Evolutionary conservation across 441 rosid species (phyloP).

Genomic region (Syzygium syzygioides): DNA sequence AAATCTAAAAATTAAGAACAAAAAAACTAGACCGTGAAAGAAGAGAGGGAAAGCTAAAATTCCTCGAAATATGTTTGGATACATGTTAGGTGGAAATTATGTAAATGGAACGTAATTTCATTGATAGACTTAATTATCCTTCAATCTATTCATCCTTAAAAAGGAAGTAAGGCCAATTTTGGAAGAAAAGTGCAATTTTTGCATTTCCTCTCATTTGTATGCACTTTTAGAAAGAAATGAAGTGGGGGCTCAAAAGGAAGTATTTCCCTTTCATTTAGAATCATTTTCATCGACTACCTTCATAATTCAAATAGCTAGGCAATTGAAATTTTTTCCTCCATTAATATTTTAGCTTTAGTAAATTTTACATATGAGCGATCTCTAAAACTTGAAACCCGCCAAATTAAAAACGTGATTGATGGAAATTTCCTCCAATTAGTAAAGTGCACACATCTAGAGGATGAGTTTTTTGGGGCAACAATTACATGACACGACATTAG

Average conservation of each 20-base stretch:
- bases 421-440: neutral
- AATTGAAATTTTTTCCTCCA: neutral
- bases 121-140: neutral
- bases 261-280: no score
- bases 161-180: neutral
- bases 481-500: no score
- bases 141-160: neutral
- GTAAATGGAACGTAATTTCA: neutral
- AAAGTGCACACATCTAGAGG: no score
- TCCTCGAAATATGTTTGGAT: neutral
- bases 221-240: neutral
- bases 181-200: neutral
- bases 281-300: neutral
- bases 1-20: neutral
- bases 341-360: no score
- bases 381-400: neutral
- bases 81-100: fast-evolving
- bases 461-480: no score
- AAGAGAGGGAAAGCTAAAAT: neutral
- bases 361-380: neutral
- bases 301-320: neutral
- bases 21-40: no score
- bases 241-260: no score
- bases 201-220: neutral
- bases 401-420: neutral